Evolutionary conservation across 306 rosid genomes (phyloP), one percentile per base, ranked within the genome.

Genomic region (Prunus mira): DNA sequence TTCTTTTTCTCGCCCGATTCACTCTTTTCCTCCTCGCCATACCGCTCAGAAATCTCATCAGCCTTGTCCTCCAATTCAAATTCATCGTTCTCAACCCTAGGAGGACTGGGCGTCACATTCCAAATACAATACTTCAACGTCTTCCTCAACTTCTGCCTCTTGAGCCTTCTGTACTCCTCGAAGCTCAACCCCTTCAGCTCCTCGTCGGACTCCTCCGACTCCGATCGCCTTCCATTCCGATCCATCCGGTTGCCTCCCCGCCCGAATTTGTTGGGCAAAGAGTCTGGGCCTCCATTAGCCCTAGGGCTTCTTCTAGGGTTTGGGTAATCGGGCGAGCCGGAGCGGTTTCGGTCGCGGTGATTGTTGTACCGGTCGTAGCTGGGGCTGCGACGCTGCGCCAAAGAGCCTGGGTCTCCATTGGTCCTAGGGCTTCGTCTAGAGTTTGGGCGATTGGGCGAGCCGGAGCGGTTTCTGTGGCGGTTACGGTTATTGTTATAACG

Each of bases 71-170:
- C 93, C 32, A 65, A 38, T 41, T 89, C 97, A 18, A 67, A 71
- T 3, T 83, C 90, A 3, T 91, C 93, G 32, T 81, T 73, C 18
- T 82, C 93, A 24, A 75, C 34, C 81, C 99, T 89, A 0, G 96
- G 92, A 52, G 97, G 97, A 71, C 99, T 92, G 2, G 99, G 97
- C 67, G 97, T 89, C 32, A 74, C 86, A 60, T 84, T 88, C 97
- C 96, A 95, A 47, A 95, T 90, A 72, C 99, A 95, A 28, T 77
- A 75, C 73, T 81, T 88, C 84, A 91, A 75, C 75, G 66, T 9
- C 82, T 86, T 95, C 90, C 99, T 84, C 88, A 90, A 55, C 86
- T 91, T 91, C 79, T 92, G 97, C 81, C 98, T 87, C 87, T 89
- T 95, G 65, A 88, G 54, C 89, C 97, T 90, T 41, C 96, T 65